Conservation (phyloP, 805 yeast genomes). For the Candida boleticola region DNA sequence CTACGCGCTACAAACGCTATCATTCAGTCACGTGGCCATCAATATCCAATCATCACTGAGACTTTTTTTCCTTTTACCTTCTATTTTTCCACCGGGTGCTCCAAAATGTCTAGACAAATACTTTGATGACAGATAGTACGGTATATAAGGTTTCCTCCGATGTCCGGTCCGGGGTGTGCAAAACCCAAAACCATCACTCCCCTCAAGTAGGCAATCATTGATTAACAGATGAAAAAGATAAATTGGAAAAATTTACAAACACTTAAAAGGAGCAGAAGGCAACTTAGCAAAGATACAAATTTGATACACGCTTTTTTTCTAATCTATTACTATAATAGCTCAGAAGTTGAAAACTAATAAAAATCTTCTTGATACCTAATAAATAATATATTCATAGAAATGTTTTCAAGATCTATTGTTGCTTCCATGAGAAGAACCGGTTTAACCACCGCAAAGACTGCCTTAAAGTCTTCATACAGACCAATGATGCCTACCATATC, state of each 20-base stretch:
- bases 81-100: too few species aligned
- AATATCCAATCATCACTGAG: too few species aligned
- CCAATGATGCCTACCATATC: slow-evolving; percentile 2
- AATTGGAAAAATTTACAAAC: slow-evolving; percentile 3
- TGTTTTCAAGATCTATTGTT: slow-evolving; percentile 27
- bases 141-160: not conserved
- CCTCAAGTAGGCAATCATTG: not conserved
- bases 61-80: too few species aligned
- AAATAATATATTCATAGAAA: too few species aligned
- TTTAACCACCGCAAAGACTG: slow-evolving; percentile 6
- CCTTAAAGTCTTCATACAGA: not conserved
- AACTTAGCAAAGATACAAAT: not conserved
- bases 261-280: not conserved
- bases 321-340: too few species aligned
- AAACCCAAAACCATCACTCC: not conserved
- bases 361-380: too few species aligned
- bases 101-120: not conserved
- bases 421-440: slow-evolving; percentile 10
- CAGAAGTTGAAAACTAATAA: too few species aligned
- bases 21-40: too few species aligned
- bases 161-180: slow-evolving; percentile 2
- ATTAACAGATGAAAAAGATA: not conserved
- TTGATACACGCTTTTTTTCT: too few species aligned
- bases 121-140: not conserved
- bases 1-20: too few species aligned